Evolutionary conservation across 768 basidiomycete genomes (phyloP), one percentile per base, ranked within the genome.

Genomic region (Calvatia gigantea): DNA sequence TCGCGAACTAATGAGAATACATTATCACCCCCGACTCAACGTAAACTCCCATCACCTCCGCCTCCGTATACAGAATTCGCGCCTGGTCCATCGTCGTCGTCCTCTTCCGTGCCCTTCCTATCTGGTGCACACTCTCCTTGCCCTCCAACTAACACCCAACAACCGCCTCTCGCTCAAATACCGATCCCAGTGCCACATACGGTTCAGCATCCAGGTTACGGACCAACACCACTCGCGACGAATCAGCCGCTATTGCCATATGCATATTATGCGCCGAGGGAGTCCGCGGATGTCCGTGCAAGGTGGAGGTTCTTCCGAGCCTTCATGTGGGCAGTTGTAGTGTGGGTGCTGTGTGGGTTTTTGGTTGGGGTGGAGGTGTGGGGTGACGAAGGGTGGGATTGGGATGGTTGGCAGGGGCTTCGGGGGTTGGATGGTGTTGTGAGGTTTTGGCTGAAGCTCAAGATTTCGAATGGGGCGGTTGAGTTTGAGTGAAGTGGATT

Each of bases 211-310:
- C 38, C 56, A 58, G 46, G 44, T 4, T 71, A 84, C 59, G 72
- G 71, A 39, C 72, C 75, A 15, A 75, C 73, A 32, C 75, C 71
- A 12, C 64, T 71, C n/a, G 71, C 66, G 6, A 67, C 70, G 21
- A 52, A 62, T n/a, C 71, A 71, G 56, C 60, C 64, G 1, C 57
- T 70, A 7, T 62, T 75, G 19, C 72, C 71, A 33, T 71, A 74
- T 49, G 69, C 69, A 21, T 75, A 77, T 62, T 73, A 76, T 57
- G 75, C 72, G 15, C 57, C 63, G 8, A 60, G 60, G 14, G 66
- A 60, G 9, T 64, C 65, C 8, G 73, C 74, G 25, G 74, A 72
- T 61, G 43, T 63, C 2, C 64, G 76, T 48, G 76, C 76, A 21
- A 64, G 70, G 33, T 61, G 65, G 65, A 64, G 77, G 60, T 77